Evolutionary conservation across 139 green algal genomes (phyloP).

Genomic region (Chlorella sp.): DNA sequence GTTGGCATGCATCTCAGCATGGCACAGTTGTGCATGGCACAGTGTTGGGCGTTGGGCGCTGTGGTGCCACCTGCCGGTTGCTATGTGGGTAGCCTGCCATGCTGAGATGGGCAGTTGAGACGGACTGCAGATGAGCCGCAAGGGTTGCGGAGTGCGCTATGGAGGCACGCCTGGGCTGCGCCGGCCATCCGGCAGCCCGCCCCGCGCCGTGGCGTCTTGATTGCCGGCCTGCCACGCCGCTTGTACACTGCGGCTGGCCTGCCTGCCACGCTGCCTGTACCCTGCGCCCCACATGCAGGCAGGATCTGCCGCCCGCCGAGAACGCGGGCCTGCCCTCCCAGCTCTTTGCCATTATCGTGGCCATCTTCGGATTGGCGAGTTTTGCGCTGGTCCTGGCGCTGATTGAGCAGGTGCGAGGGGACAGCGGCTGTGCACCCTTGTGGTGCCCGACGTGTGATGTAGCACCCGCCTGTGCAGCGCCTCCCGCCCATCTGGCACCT

Average conservation of each 20-base stretch:
- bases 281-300: background rate
- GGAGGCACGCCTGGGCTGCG: no score
- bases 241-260: background rate
- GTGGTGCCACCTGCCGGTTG: no score
- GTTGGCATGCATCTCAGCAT: no score
- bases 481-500: no score
- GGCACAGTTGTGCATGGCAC: no score
- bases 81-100: no score
- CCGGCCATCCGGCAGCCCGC: background rate
- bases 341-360: constrained; percentile 50
- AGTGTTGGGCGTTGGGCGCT: no score
- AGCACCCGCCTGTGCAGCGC: no score
- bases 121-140: background rate
- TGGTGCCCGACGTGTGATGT: no score
- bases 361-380: constrained; percentile 50
- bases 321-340: constrained; percentile 24
- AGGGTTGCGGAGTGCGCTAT: no score
- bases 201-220: background rate
- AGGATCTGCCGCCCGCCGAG: constrained; percentile 8
- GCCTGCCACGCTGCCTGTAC: background rate
- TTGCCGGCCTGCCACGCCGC: background rate
- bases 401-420: constrained; percentile 51
- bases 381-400: constrained; percentile 78
- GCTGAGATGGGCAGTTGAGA: background rate
- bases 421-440: no score